Percentiles rank a stretch among this genome's conserved stretches.
These are phyloP conservation scores for Heimioporus sp. DNA, from an alignment of 768 basidiomycete species.

Conservation along the genomic window DNA sequence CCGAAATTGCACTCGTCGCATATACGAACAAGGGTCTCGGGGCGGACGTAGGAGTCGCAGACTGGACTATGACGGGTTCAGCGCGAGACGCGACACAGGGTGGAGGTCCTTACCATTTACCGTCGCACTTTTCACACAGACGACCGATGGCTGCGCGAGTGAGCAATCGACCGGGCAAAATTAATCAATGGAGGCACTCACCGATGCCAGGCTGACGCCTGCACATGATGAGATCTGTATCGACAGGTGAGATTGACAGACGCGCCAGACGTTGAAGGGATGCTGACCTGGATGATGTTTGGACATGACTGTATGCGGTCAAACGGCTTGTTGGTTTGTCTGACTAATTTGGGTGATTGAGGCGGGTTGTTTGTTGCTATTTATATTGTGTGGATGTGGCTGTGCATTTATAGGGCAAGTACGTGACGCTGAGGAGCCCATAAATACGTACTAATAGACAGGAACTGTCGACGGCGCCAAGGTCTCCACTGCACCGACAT, in stretches of 20 bases:
- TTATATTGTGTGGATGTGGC: too few species aligned
- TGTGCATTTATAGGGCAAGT: too few species aligned
- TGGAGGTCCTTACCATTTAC: conserved; percentile 87
- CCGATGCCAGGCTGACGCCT: conserved; percentile 97
- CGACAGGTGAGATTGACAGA: not conserved
- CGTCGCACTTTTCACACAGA: conserved; percentile 98
- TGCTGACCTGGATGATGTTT: conserved; percentile 82
- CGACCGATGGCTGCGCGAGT: conserved; percentile 80
- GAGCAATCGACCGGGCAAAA: too few species aligned
- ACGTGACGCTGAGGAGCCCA: too few species aligned
- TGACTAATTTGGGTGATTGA: too few species aligned
- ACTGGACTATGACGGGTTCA: conserved; percentile 66
- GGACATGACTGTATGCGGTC: conserved; percentile 54
- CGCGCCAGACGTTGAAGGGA: not conserved
- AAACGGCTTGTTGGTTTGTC: not conserved
- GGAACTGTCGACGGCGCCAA: too few species aligned
- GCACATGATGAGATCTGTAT: conserved; percentile 94
- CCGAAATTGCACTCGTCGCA: conserved; percentile 99
- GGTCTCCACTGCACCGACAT: conserved; percentile 11
- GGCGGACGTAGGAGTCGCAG: conserved; percentile 98
- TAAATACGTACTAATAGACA: too few species aligned
- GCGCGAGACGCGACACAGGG: not conserved
- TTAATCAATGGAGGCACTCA: conserved; percentile 23
- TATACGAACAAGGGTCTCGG: conserved; percentile 95
- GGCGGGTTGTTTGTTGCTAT: too few species aligned